These are phyloP conservation scores for Jaltomata sinuosa DNA, from an alignment of 257 asterid species.

Conservation along the genomic window DNA sequence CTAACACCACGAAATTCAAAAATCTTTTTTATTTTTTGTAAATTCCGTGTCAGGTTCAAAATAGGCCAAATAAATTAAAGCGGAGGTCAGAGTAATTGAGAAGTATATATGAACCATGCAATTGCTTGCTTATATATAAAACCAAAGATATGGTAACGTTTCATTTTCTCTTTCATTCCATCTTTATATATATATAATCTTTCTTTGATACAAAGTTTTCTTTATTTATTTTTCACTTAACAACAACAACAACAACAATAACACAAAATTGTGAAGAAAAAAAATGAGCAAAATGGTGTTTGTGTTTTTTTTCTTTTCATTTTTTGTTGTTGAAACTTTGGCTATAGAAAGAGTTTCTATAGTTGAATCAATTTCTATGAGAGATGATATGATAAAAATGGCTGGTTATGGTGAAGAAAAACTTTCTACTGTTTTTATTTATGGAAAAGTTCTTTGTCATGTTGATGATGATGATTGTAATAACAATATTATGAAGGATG, in stretches of 20 bases:
- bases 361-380: conserved; percentile 16
- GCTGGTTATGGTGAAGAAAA: conserved; percentile 90
- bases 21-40: too few relatives aligned
- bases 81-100: too few relatives aligned
- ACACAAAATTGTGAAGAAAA: neutral
- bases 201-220: conserved; percentile 14
- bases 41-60: too few relatives aligned
- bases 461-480: neutral
- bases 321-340: neutral
- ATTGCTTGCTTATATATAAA: conserved; percentile 2
- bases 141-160: conserved; percentile 20
- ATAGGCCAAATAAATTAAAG: too few relatives aligned
- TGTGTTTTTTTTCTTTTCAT: neutral
- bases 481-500: neutral
- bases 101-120: conserved; percentile 41
- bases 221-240: neutral
- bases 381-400: conserved; percentile 45
- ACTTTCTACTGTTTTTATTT: conserved; percentile 53
- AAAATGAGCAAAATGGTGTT: neutral
- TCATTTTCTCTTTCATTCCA: conserved; percentile 41
- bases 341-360: conserved; percentile 6
- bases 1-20: too few relatives aligned
- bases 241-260: conserved; percentile 5
- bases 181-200: conserved; percentile 1
- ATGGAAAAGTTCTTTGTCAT: conserved; percentile 51